phyloP scores from a whole-genome alignment of 2,329 filamentous ascomycete genomes.

The Neonectria magnoliae region DNA sequence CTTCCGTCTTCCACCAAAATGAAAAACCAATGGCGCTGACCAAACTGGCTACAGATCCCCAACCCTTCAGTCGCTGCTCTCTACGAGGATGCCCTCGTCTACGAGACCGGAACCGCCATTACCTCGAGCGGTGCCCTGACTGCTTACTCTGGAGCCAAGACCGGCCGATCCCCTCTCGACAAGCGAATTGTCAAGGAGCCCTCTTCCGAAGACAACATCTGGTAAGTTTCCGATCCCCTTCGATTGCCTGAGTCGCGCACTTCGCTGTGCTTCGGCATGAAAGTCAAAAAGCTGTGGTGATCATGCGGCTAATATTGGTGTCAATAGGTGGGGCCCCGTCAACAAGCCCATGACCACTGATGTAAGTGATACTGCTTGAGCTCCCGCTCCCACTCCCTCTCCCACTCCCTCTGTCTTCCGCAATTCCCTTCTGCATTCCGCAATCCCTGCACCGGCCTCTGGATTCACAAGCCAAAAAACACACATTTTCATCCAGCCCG shows the following conservation, averaged over 20 bases:
- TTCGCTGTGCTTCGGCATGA: constrained; percentile 24
- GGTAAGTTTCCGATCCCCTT: constrained; percentile 60
- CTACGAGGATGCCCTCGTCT: constrained; percentile 98
- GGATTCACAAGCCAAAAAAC: constrained; percentile 32
- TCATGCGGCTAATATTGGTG: constrained; percentile 42
- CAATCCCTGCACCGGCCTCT: constrained; percentile 24
- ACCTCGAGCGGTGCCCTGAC: constrained; percentile 94
- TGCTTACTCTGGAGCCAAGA: constrained; percentile 98
- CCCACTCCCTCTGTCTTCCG: neutral
- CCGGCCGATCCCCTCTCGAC: constrained; percentile 93
- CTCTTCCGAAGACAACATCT: constrained; percentile 88
- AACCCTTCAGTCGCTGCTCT: constrained; percentile 95
- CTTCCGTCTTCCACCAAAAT: neutral
- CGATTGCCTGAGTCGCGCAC: constrained; percentile 18
- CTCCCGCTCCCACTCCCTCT: constrained; percentile 24
- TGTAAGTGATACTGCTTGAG: constrained; percentile 61
- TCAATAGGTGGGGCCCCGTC: constrained; percentile 85
- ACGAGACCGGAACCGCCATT: constrained; percentile 97
- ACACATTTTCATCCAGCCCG: constrained; percentile 33
- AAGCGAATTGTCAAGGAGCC: constrained; percentile 97
- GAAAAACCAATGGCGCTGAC: constrained; percentile 23
- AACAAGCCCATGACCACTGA: constrained; percentile 99
- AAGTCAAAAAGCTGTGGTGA: constrained; percentile 23
- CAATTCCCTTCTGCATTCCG: constrained; percentile 4
- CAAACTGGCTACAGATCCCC: constrained; percentile 65